These are phyloP conservation scores for Nepenthes gracilis DNA, from an alignment of 148 eudicot genomes.

Conservation along the genomic window DNA sequence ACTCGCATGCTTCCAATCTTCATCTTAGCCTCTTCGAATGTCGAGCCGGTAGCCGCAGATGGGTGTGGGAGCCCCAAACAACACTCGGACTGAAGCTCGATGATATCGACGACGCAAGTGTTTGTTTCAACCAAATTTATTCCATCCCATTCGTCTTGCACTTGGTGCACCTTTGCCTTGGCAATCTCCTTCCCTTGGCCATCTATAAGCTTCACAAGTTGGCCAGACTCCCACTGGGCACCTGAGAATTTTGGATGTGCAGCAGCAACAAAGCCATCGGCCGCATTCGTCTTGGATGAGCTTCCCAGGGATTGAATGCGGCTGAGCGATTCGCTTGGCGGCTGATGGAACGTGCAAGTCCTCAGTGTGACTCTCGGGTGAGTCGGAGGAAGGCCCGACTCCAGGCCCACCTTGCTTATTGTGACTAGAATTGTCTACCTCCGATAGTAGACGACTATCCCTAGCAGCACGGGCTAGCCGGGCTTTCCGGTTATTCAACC, in stretches of 20 bases:
- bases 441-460: slow-evolving; percentile 40
- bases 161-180: slow-evolving; percentile 60
- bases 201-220: slow-evolving; percentile 45
- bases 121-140: slow-evolving; percentile 42
- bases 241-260: slow-evolving; percentile 9
- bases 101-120: slow-evolving; percentile 67
- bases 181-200: slow-evolving; percentile 55
- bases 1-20: slow-evolving; percentile 46
- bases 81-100: slow-evolving; percentile 35
- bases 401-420: slow-evolving; percentile 37
- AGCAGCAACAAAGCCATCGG: slow-evolving; percentile 4
- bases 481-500: slow-evolving; percentile 93
- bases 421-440: slow-evolving; percentile 28
- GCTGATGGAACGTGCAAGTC: slow-evolving; percentile 13
- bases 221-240: slow-evolving; percentile 38
- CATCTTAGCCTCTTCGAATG: slow-evolving; percentile 47
- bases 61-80: slow-evolving; percentile 42
- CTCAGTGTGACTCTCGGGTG: slow-evolving; percentile 26
- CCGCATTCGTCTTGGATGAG: slow-evolving; percentile 9
- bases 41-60: slow-evolving; percentile 29
- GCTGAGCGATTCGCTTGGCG: slow-evolving; percentile 13
- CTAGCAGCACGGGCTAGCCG: slow-evolving; percentile 75
- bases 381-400: slow-evolving; percentile 19
- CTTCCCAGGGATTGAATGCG: slow-evolving; percentile 10
- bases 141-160: slow-evolving; percentile 50